Conservation (phyloP, 306 rosid species). For the Fagus sylvatica region DNA sequence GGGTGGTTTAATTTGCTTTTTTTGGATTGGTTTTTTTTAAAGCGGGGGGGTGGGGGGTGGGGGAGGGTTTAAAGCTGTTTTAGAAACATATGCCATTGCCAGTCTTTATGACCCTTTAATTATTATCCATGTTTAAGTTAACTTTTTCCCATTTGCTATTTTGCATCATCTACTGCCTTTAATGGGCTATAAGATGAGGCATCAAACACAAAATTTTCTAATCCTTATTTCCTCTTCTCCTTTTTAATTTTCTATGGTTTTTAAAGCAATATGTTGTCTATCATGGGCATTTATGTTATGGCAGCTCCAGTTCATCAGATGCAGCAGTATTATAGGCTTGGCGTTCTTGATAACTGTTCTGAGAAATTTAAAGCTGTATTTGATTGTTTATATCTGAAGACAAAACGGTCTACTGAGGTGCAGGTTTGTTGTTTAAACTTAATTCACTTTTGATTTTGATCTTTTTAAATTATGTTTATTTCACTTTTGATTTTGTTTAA, state of each 20-base stretch:
- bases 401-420: conserved; percentile 51
- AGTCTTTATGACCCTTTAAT: background rate
- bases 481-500: too few species aligned
- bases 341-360: conserved; percentile 69
- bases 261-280: background rate
- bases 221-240: background rate
- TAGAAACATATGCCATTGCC: background rate
- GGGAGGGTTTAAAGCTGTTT: too few species aligned
- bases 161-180: background rate
- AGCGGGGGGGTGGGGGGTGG: too few species aligned
- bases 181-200: background rate
- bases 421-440: conserved; percentile 50
- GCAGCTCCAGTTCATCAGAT: conserved; percentile 92
- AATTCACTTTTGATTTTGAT: background rate
- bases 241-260: background rate
- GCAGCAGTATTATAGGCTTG: conserved; percentile 88
- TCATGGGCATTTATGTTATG: conserved; percentile 19
- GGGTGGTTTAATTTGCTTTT: too few species aligned
- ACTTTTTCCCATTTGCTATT: background rate
- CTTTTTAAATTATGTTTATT: background rate
- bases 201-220: background rate
- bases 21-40: too few species aligned
- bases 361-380: conserved; percentile 59
- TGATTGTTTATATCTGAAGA: conserved; percentile 78
- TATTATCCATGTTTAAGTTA: background rate